These are phyloP conservation scores for Alternaria longipes DNA, from an alignment of 2,329 filamentous ascomycete genomes.

Conservation along the genomic window DNA sequence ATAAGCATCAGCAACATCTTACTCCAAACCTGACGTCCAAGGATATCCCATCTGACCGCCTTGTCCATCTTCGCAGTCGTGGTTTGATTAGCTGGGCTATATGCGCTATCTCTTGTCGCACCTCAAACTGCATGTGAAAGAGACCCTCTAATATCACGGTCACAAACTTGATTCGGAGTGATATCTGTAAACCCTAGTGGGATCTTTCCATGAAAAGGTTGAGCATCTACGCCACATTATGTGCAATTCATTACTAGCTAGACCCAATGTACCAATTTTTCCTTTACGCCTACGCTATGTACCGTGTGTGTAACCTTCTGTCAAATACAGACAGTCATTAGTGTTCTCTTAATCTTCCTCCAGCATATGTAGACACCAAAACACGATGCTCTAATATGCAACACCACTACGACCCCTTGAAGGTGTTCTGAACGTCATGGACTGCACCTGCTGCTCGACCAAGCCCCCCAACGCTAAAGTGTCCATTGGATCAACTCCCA, in stretches of 20 bases:
- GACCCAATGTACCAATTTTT: neutral
- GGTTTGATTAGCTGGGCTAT: too few species aligned
- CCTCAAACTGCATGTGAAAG: neutral
- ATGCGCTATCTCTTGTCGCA: neutral
- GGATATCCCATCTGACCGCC: neutral
- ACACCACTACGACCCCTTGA: conserved; percentile 35
- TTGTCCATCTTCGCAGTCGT: neutral
- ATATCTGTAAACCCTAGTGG: neutral
- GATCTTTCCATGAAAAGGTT: neutral
- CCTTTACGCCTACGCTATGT: conserved; percentile 5
- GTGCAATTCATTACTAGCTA: conserved; percentile 1
- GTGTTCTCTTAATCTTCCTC: neutral
- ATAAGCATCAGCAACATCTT: neutral
- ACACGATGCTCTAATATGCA: conserved; percentile 33
- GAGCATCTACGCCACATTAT: neutral
- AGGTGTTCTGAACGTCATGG: conserved; percentile 48
- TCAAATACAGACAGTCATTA: neutral
- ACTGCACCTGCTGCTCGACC: conserved; percentile 41
- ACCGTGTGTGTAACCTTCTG: neutral
- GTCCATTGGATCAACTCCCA: conserved; percentile 47
- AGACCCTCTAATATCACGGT: neutral
- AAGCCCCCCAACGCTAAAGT: conserved; percentile 47
- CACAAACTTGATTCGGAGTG: neutral
- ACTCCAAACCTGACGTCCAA: neutral
- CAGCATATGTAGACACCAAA: neutral